Evolutionary conservation across 1,139 yeast species (phyloP).

Genomic region (Debaryomycetaceae sp.): DNA sequence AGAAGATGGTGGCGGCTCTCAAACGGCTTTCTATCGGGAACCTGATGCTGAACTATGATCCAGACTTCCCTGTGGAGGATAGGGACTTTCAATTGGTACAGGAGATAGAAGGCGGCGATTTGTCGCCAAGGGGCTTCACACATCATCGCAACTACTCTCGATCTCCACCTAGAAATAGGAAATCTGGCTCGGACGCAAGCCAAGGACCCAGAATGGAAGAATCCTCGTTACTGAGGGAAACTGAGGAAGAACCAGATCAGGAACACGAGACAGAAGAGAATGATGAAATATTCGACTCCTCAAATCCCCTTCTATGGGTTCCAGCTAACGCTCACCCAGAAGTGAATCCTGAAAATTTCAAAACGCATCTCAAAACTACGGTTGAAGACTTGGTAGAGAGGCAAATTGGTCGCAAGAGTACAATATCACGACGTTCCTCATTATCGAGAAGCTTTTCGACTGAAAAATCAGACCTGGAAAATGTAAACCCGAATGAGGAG

Average conservation of each 20-base stretch:
- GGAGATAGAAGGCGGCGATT: background rate
- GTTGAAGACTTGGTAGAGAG: conserved; percentile 69
- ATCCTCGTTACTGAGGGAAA: background rate
- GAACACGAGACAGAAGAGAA: conserved; percentile 22
- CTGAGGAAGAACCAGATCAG: conserved; percentile 14
- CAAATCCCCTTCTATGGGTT: conserved; percentile 68
- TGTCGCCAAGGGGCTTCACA: background rate
- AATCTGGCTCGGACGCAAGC: background rate
- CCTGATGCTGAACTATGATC: conserved; percentile 52
- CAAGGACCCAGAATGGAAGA: background rate
- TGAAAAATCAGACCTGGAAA: conserved; percentile 2
- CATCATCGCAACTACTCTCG: background rate
- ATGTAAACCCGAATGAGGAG: background rate
- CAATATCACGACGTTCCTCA: conserved; percentile 31
- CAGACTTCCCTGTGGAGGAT: conserved; percentile 51
- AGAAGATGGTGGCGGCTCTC: conserved; percentile 56
- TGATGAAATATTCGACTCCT: conserved; percentile 24
- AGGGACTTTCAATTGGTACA: conserved; percentile 21
- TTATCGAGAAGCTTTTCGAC: conserved; percentile 18
- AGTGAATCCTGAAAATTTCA: conserved; percentile 87
- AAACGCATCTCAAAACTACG: conserved; percentile 74
- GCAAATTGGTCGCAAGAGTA: conserved; percentile 27
- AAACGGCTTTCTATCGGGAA: conserved; percentile 56
- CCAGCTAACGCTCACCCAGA: conserved; percentile 94
- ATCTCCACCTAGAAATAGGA: conserved; percentile 2